Conservation (phyloP, 768 basidiomycete species). For the Nidularia sp. region DNA sequence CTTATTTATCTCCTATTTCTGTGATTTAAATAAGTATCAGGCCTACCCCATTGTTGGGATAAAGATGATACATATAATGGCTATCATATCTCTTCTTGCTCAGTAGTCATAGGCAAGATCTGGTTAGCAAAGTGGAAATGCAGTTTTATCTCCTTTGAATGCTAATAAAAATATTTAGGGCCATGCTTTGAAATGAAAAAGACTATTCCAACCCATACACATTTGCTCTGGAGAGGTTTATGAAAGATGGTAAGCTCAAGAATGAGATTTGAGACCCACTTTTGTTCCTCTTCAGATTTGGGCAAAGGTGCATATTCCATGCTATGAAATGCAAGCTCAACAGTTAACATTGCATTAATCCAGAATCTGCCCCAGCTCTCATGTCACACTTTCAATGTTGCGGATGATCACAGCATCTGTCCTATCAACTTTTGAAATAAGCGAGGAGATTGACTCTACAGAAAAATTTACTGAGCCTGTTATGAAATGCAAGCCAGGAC, state of each 20-base stretch:
- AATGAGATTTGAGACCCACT: neutral
- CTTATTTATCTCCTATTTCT: too few relatives aligned
- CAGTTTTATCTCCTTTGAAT: neutral
- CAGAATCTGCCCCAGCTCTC: conserved; percentile 1
- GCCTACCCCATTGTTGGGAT: conserved; percentile 23
- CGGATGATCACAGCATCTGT: neutral
- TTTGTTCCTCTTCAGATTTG: neutral
- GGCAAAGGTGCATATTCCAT: neutral
- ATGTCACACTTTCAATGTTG: neutral
- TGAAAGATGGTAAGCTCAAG: conserved; percentile 3
- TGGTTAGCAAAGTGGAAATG: conserved; percentile 16
- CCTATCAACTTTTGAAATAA: neutral
- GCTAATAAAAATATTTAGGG: conserved; percentile 4
- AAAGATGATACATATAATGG: conserved; percentile 44
- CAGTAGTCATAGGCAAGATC: conserved; percentile 27
- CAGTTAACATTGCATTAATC: neutral
- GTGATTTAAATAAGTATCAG: conserved; percentile 6
- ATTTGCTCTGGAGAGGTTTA: conserved; percentile 17
- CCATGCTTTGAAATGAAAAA: conserved; percentile 10
- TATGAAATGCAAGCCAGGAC: too few relatives aligned
- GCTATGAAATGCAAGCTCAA: too few relatives aligned
- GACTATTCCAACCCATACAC: neutral
- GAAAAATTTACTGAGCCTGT: too few relatives aligned
- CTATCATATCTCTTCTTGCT: conserved; percentile 37
- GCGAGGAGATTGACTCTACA: too few relatives aligned